Conservation (phyloP, 2,329 filamentous ascomycete species). For the Fusarium chaquense region DNA sequence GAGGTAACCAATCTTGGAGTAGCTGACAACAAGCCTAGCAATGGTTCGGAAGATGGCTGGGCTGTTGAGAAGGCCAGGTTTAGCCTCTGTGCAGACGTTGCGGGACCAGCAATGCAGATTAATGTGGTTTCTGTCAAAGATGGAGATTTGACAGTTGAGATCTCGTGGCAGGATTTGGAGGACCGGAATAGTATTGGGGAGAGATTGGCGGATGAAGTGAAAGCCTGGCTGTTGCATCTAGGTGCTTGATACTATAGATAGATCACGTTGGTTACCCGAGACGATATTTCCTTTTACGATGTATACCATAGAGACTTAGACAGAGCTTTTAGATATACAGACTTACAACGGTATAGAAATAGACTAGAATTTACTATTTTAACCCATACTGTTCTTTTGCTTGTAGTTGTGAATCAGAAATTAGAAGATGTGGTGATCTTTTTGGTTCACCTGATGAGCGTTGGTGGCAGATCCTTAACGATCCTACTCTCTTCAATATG, state of each 20-base stretch:
- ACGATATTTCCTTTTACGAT: neutral
- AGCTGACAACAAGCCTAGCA: neutral
- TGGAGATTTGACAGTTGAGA: neutral
- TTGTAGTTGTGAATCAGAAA: neutral
- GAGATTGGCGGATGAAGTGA: neutral
- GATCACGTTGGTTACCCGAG: neutral
- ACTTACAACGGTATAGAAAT: neutral
- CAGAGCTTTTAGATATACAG: neutral
- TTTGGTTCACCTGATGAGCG: too few relatives aligned
- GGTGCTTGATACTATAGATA: neutral
- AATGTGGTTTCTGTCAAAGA: neutral
- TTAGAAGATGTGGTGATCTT: too few relatives aligned
- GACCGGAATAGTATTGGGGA: neutral
- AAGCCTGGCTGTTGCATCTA: slow-evolving; percentile 1
- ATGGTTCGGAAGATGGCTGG: neutral
- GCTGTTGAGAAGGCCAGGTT: neutral
- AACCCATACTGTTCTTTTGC: neutral
- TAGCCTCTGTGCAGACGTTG: neutral
- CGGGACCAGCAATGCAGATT: slow-evolving; percentile 8
- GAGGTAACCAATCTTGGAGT: slow-evolving; percentile 12
- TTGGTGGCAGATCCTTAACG: too few relatives aligned
- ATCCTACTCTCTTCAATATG: too few relatives aligned
- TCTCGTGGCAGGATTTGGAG: slow-evolving; percentile 11
- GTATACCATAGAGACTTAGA: neutral
- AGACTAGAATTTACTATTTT: neutral